phyloP scores from a whole-genome alignment of 2,329 filamentous ascomycete genomes.

The Penicillium freii region DNA sequence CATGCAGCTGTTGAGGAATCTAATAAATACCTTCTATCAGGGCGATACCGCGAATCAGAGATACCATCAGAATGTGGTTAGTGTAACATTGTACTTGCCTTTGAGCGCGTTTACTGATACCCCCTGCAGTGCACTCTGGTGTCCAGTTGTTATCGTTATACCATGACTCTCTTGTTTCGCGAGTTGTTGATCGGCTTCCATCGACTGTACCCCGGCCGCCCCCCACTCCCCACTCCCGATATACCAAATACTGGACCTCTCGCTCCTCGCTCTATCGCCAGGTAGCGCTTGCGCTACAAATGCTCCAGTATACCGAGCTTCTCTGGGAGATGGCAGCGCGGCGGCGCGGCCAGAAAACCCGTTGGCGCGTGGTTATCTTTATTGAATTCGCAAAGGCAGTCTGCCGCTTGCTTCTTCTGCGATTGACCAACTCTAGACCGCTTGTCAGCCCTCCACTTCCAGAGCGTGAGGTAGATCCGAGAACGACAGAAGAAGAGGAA shows the following conservation, averaged over 20 bases:
- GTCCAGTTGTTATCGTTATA: slow-evolving; percentile 90
- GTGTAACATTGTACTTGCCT: slow-evolving; percentile 23
- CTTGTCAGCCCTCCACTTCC: slow-evolving; percentile 81
- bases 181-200: slow-evolving; percentile 57
- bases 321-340: slow-evolving; percentile 98
- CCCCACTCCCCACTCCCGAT: slow-evolving; percentile 60
- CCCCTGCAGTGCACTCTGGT: slow-evolving; percentile 67
- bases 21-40: slow-evolving; percentile 21
- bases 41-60: slow-evolving; percentile 69
- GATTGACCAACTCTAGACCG: slow-evolving; percentile 77
- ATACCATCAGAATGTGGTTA: slow-evolving; percentile 83
- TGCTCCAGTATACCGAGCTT: slow-evolving; percentile 91
- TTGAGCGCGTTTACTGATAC: slow-evolving; percentile 1
- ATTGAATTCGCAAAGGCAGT: slow-evolving; percentile 84
- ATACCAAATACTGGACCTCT: slow-evolving; percentile 63
- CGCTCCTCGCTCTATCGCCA: slow-evolving; percentile 71
- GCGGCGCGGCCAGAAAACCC: slow-evolving; percentile 70
- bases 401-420: slow-evolving; percentile 75
- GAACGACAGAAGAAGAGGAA: slow-evolving; percentile 51
- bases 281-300: slow-evolving; percentile 77
- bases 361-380: slow-evolving; percentile 84
- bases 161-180: slow-evolving; percentile 81
- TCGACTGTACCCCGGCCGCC: slow-evolving; percentile 50
- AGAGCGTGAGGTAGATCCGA: slow-evolving; percentile 75
- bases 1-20: neutral